phyloP scores from a whole-genome alignment of 2,329 filamentous ascomycete genomes.

The Aureobasidium melanogenum region DNA sequence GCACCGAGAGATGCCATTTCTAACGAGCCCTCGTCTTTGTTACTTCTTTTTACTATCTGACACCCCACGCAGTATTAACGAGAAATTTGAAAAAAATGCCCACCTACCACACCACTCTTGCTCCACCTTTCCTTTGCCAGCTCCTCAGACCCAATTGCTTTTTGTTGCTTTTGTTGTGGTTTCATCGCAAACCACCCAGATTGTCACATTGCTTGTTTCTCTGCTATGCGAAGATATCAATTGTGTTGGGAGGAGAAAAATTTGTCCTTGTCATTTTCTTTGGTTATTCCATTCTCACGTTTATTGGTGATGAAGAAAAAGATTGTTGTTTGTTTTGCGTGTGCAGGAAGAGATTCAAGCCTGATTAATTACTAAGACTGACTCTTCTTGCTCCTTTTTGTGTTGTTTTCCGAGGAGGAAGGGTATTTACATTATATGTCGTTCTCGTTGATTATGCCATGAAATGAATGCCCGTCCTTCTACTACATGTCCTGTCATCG shows the following conservation, averaged over 20 bases:
- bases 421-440: constrained; percentile 5
- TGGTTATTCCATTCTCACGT: not conserved
- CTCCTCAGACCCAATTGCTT: not conserved
- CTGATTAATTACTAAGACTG: not conserved
- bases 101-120: not conserved
- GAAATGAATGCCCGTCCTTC: not conserved
- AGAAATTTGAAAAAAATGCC: constrained; percentile 8
- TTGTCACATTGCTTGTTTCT: not conserved
- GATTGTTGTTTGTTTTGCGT: not conserved
- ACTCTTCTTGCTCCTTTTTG: not conserved
- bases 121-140: not conserved
- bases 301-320: not conserved
- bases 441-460: not conserved
- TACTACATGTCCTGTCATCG: not conserved
- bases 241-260: not conserved
- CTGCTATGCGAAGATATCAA: constrained; percentile 3
- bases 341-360: not conserved
- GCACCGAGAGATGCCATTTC: not conserved
- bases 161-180: not conserved
- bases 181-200: not conserved
- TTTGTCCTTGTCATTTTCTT: not conserved
- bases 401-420: not conserved
- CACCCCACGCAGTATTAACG: constrained; percentile 3
- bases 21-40: not conserved
- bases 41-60: not conserved